phyloP scores from a whole-genome alignment of 2,329 filamentous ascomycete species.

The Penicillium sp. region DNA sequence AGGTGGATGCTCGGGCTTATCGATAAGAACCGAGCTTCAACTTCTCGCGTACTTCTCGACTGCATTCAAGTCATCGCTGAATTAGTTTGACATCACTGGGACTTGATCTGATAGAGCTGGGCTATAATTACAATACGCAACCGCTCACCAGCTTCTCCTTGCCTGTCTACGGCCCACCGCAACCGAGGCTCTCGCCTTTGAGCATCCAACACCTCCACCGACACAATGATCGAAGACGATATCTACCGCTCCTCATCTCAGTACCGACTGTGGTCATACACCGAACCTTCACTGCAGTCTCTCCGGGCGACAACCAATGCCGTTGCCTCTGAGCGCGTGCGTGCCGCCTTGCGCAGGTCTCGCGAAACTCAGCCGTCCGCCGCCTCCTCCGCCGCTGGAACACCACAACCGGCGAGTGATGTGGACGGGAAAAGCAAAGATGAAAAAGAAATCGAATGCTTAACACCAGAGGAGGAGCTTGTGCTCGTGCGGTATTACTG shows the following conservation, averaged over 20 bases:
- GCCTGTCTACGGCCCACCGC: neutral
- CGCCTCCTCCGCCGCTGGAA: constrained; percentile 34
- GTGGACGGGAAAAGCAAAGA: constrained; percentile 33
- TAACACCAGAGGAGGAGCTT: constrained; percentile 81
- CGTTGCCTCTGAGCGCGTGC: constrained; percentile 70
- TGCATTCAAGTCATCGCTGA: too few species aligned
- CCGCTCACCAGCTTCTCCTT: neutral
- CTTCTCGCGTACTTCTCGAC: too few species aligned
- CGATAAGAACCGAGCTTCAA: too few species aligned
- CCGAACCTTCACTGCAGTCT: constrained; percentile 67
- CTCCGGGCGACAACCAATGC: constrained; percentile 78
- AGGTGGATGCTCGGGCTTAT: too few species aligned
- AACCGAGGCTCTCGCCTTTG: neutral
- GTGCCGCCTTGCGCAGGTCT: constrained; percentile 56
- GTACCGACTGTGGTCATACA: constrained; percentile 91
- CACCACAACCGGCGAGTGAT: constrained; percentile 31
- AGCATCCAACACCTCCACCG: neutral
- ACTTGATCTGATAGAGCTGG: neutral
- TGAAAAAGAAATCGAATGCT: constrained; percentile 65
- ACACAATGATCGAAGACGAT: constrained; percentile 80
- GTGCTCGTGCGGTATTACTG: constrained; percentile 80
- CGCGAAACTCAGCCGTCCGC: constrained; percentile 37
- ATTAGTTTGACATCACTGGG: too few species aligned
- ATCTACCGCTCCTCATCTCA: constrained; percentile 89
- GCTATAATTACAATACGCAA: neutral